These are phyloP conservation scores for Brasenia schreberi DNA, from an alignment of 164 flowering plant genomes.

Conservation along the genomic window DNA sequence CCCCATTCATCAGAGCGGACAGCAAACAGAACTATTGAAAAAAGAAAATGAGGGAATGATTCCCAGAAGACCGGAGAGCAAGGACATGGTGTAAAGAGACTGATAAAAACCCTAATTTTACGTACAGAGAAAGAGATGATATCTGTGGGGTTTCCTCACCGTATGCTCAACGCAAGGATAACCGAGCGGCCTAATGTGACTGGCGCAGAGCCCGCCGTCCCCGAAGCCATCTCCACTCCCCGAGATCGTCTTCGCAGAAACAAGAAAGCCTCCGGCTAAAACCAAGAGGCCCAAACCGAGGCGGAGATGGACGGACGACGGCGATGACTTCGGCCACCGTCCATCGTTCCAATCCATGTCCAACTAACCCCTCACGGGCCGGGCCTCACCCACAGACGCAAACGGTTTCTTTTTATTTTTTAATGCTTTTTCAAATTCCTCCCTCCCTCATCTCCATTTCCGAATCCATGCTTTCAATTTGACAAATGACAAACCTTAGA, in stretches of 20 bases:
- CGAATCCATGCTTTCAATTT: too few relatives aligned
- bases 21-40: background rate
- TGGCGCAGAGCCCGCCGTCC: conserved; percentile 31
- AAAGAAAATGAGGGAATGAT: background rate
- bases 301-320: conserved; percentile 1
- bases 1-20: too few relatives aligned
- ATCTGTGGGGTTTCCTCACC: conserved; percentile 18
- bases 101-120: background rate
- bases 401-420: too few relatives aligned
- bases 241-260: conserved; percentile 1
- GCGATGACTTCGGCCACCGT: background rate
- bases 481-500: too few relatives aligned
- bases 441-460: too few relatives aligned
- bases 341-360: background rate
- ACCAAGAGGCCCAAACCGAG: background rate
- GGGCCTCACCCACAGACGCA: too few relatives aligned
- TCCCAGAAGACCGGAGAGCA: background rate
- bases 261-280: background rate
- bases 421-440: too few relatives aligned
- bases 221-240: conserved; percentile 11
- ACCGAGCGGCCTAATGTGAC: conserved; percentile 49
- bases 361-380: background rate
- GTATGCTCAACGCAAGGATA: conserved; percentile 76
- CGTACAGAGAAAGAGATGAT: background rate
- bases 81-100: background rate